Evolutionary conservation across 2,329 filamentous ascomycete genomes (phyloP).

Genomic region (Ophiostoma quercus): DNA sequence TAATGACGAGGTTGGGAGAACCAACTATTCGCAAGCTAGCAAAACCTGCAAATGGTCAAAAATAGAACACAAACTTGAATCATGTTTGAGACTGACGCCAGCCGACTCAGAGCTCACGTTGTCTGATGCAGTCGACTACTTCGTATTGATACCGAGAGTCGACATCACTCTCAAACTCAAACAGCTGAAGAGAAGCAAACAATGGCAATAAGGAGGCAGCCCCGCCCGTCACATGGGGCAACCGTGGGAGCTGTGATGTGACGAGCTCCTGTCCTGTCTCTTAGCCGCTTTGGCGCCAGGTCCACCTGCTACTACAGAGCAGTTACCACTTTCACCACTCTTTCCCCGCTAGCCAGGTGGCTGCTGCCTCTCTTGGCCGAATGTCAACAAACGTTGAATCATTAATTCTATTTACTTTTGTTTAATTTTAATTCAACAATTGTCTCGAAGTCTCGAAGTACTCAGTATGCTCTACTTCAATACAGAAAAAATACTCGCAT

Average conservation of each 20-base stretch:
- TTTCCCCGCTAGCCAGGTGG: constrained; percentile 22
- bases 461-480: no score
- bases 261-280: constrained; percentile 8
- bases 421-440: background rate
- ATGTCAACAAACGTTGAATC: constrained; percentile 24
- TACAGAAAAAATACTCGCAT: no score
- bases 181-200: background rate
- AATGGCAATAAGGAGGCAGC: background rate
- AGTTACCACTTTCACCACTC: background rate
- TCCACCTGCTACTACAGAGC: background rate
- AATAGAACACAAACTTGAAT: background rate
- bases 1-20: background rate
- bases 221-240: constrained; percentile 27
- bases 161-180: background rate
- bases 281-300: constrained; percentile 24
- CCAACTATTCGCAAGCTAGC: background rate
- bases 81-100: background rate
- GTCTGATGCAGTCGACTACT: background rate
- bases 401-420: background rate
- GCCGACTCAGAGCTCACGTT: background rate
- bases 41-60: background rate
- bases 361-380: constrained; percentile 23
- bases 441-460: no score
- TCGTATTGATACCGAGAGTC: no score
- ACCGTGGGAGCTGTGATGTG: constrained; percentile 21